Conservation (phyloP, 2,329 filamentous ascomycete genomes). For the Aspergillus sp. region DNA sequence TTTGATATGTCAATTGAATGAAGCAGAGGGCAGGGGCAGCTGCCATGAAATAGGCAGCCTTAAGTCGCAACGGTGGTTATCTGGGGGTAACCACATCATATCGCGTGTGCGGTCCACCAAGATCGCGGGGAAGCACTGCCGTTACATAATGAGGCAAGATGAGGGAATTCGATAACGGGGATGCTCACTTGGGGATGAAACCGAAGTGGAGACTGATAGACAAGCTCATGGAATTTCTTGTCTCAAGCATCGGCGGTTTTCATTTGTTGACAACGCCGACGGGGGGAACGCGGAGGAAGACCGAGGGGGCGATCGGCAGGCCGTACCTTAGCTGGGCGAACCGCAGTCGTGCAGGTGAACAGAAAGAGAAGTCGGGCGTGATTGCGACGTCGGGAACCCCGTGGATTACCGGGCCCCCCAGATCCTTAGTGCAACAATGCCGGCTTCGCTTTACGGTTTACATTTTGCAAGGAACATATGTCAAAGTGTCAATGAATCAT, state of each 20-base stretch:
- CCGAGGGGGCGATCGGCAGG: neutral
- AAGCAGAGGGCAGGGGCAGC: neutral
- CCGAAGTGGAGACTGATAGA: neutral
- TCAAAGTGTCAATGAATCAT: neutral
- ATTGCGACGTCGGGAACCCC: too few species aligned
- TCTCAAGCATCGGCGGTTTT: neutral
- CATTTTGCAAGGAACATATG: too few species aligned
- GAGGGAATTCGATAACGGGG: conserved; percentile 1
- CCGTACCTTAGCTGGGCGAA: neutral
- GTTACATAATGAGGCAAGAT: neutral
- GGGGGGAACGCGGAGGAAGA: neutral
- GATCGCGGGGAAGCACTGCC: neutral
- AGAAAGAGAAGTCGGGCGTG: neutral
- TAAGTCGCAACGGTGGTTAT: too few species aligned
- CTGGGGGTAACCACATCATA: too few species aligned
- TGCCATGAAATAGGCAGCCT: neutral
- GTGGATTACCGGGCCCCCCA: too few species aligned
- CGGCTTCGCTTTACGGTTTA: too few species aligned
- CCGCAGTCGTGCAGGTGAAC: neutral
- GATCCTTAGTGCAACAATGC: too few species aligned
- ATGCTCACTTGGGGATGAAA: neutral
- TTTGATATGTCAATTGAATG: too few species aligned
- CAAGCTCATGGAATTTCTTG: neutral
- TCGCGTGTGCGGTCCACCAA: neutral
- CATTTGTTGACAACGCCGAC: neutral